phyloP scores from a whole-genome alignment of 2,329 filamentous ascomycete species.

The Exophiala lecanii-corni region DNA sequence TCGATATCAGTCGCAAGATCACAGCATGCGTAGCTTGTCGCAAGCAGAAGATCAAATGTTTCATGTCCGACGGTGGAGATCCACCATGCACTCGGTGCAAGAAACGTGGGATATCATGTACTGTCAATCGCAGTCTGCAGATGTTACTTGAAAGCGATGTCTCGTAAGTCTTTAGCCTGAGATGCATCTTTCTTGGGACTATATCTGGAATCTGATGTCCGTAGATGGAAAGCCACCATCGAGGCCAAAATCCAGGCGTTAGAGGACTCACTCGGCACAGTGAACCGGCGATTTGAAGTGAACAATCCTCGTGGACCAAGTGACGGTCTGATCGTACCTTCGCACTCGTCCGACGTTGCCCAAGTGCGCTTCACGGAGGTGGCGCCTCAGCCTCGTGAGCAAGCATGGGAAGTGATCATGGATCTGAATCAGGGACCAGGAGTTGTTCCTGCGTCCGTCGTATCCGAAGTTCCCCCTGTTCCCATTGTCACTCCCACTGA shows the following conservation, averaged over 20 bases:
- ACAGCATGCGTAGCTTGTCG: slow-evolving; percentile 32
- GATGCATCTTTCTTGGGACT: not conserved
- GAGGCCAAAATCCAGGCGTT: slow-evolving; percentile 35
- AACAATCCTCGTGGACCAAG: not conserved
- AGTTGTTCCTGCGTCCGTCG: slow-evolving; percentile 47
- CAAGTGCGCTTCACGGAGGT: not conserved
- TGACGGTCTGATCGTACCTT: not conserved
- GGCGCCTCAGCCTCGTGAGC: slow-evolving; percentile 24
- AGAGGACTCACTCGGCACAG: slow-evolving; percentile 31
- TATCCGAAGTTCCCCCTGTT: slow-evolving; percentile 46
- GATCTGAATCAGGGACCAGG: slow-evolving; percentile 36
- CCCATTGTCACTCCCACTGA: slow-evolving; percentile 30
- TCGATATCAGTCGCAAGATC: slow-evolving; percentile 34
- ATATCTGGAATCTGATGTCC: slow-evolving; percentile 4
- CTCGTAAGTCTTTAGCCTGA: slow-evolving; percentile 7
- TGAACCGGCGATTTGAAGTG: slow-evolving; percentile 7
- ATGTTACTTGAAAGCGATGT: slow-evolving; percentile 34
- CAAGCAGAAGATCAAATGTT: slow-evolving; percentile 50
- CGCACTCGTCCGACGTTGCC: not conserved
- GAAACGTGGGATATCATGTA: slow-evolving; percentile 45
- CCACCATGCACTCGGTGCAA: slow-evolving; percentile 46
- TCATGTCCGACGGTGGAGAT: slow-evolving; percentile 42
- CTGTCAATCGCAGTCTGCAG: slow-evolving; percentile 49
- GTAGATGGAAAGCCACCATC: slow-evolving; percentile 39
- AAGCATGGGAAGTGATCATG: slow-evolving; percentile 36